Evolutionary conservation across 768 basidiomycete genomes (phyloP), one percentile per base, ranked within the genome.

Genomic region (Hygrophorus russula): DNA sequence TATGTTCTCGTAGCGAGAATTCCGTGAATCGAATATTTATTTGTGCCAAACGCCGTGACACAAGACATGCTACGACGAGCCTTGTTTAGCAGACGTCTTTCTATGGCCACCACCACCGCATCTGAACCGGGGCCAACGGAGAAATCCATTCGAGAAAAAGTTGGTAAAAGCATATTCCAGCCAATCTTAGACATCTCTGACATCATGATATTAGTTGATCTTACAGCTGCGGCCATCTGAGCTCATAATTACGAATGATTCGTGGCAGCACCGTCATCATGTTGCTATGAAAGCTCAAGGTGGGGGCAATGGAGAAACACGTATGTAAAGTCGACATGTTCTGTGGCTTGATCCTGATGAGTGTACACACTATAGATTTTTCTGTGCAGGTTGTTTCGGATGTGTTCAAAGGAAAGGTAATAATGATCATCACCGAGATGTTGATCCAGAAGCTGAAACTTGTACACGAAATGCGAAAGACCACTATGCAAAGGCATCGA

Each of bases 251-350:
- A 70, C 70, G 29, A 91, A 91, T 62, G 82, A 91, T 54, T 90
- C 88, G 41, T 80, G 77, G 74, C 71, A 84, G 64, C 88, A 91
- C 61, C 74, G 82, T 55, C 82, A 90, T 65, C 88, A 91, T 63
- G 71, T 73, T 44, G 69, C 88, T 37, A 91, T 91, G 88, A 73
- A 73, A 57, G 78, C 69, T 35, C 68, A 76, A 59, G 74, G 70
- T 44, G 78, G 74, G 50, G 75, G 72, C 35, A 78, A 69, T 55
- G 80, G 78, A 46, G 88, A 90, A 70, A 85, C 89, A 38, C 88
- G 88, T 91, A 70, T 53, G 82, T 74, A 37, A 42, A 39, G n/a
- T 31, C 41, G 47, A 47, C 42, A 10, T 42, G 12, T 36, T 34
- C 18, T 33, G 39, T 43, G 36, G 29, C 41, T 17, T 41, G 12